Evolutionary conservation across 2,329 filamentous ascomycete genomes (phyloP), one percentile per base, ranked within the genome.

Genomic region (Hymenoscyphus repandus): DNA sequence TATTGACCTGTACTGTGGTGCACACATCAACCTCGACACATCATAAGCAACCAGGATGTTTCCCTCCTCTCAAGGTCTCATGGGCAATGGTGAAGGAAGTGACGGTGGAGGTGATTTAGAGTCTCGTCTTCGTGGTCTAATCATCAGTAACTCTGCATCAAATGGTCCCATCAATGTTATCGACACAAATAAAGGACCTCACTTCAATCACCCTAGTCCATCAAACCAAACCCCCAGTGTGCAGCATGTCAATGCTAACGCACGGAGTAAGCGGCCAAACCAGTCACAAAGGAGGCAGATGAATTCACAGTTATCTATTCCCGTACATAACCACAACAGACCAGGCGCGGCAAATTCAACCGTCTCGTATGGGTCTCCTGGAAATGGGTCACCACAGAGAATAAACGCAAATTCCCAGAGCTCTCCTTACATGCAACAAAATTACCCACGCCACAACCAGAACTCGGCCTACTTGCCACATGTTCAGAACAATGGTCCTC

Each of bases 281-380:
- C 82, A 85, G 61, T 80, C 81, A 1, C 78, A 84, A 58, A 73
- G 81, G 44, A 75, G 81, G 18, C 79, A 83, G 59, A 80, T 83
- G 77, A 82, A 74, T 50, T 73, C 79, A 4, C 76, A 83, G 56
- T 60, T 82, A 15, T 74, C 77, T 0, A 76, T 83, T 41, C 73
- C 78, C 4, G 72, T 83, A 46, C 77, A 82, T 52, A 36, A 56
- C 22, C 52, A 82, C 52, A 36, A 56, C 22, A 51, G 58, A 22
- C 65, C 72, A 11, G 72, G 72, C 49, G 66, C 68, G 13, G 51
- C 66, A 39, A 61, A 62, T 20, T 63, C 65, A 27, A 56, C 63
- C 12, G 63, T 68, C 52, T 60, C 64, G 22, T 45, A 47, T 37
- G 54, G 55, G 4, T 39, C 49, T 40, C 36, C 47, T 32, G 52